These are phyloP conservation scores for Mortierella alpina DNA, from an alignment of 192 early-diverging fungal species.

Conservation along the genomic window DNA sequence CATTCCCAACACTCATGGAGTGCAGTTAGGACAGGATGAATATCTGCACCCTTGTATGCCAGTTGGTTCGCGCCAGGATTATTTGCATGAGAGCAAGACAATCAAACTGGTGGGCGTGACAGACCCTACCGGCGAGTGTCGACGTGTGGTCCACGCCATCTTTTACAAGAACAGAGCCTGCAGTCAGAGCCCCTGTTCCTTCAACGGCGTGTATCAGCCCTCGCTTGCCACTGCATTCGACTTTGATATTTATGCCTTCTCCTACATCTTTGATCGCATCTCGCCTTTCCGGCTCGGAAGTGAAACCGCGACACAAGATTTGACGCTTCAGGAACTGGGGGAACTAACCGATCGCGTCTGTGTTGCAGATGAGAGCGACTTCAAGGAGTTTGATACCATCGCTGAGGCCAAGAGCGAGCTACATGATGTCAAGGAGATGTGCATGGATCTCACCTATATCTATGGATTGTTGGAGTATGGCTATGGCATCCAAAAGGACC, in stretches of 20 bases:
- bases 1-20: constrained; percentile 2
- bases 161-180: constrained; percentile 82
- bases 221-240: constrained; percentile 73
- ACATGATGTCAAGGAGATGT: constrained; percentile 74
- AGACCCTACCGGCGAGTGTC: constrained; percentile 65
- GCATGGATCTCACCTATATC: constrained; percentile 92
- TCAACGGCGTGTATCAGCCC: constrained; percentile 94
- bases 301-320: constrained; percentile 66
- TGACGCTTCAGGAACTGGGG: constrained; percentile 77
- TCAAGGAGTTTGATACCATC: constrained; percentile 56
- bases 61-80: constrained; percentile 26
- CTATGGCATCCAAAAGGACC: constrained; percentile 79
- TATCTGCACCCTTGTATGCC: constrained; percentile 66
- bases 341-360: constrained; percentile 78
- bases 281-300: constrained; percentile 68
- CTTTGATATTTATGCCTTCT: constrained; percentile 92
- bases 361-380: constrained; percentile 52
- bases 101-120: constrained; percentile 66
- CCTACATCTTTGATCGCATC: constrained; percentile 94
- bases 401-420: constrained; percentile 64
- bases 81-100: constrained; percentile 17
- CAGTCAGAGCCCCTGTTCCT: constrained; percentile 79
- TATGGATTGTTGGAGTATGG: constrained; percentile 86
- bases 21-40: constrained; percentile 39
- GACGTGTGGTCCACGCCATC: constrained; percentile 67